Conservation (phyloP, 495 filamentous ascomycete genomes). For the Hypoxylon trugodes region DNA sequence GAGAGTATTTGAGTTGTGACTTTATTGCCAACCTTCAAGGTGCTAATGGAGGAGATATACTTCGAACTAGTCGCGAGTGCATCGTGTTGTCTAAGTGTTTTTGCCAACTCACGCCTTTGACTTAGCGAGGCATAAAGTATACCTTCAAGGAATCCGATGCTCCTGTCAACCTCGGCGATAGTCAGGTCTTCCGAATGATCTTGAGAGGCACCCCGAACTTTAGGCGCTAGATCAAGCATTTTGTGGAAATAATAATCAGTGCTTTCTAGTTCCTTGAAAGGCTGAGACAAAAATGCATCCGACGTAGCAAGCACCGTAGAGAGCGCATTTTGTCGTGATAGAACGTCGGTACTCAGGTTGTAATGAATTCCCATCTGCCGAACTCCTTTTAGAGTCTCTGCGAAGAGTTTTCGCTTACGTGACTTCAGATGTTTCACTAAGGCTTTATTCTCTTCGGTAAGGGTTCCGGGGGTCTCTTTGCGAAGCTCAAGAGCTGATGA, state of each 20-base stretch:
- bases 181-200: constrained; percentile 87
- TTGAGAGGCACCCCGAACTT: constrained; percentile 67
- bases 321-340: constrained; percentile 75
- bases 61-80: constrained; percentile 22
- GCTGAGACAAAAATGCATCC: constrained; percentile 58
- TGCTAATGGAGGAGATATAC: constrained; percentile 35
- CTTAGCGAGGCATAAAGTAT: constrained; percentile 71
- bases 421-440: constrained; percentile 85
- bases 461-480: constrained; percentile 76
- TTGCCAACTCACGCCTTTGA: constrained; percentile 68
- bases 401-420: constrained; percentile 88
- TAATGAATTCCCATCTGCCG: constrained; percentile 88
- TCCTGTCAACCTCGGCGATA: constrained; percentile 75
- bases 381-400: constrained; percentile 81
- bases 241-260: constrained; percentile 74
- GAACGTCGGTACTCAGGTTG: constrained; percentile 72
- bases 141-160: constrained; percentile 83
- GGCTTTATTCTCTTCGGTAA: constrained; percentile 85
- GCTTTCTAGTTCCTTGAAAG: constrained; percentile 15
- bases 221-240: constrained; percentile 72
- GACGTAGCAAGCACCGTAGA: constrained; percentile 69
- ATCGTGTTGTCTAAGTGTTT: constrained; percentile 46
- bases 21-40: constrained; percentile 13
- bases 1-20: constrained; percentile 28
- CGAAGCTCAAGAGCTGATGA: constrained; percentile 74